Conservation (phyloP, 192 early-diverging fungal genomes). For the Kappamyces sp. region DNA sequence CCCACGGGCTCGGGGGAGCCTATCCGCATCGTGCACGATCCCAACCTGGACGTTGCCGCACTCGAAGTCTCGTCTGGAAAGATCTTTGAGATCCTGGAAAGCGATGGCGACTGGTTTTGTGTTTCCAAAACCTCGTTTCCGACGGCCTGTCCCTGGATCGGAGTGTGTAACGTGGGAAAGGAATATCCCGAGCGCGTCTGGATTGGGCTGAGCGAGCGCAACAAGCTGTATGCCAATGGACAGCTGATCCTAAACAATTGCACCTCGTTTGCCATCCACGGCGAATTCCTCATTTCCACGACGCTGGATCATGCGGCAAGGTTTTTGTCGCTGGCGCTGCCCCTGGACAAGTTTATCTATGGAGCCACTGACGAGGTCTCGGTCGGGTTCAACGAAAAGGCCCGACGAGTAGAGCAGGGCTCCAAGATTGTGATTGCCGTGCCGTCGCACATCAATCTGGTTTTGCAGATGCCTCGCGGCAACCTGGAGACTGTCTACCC, state of each 20-base stretch:
- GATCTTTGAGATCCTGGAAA: neutral
- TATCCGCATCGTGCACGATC: conserved; percentile 15
- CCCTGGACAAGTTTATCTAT: neutral
- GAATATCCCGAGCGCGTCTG: conserved; percentile 17
- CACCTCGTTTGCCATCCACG: conserved; percentile 81
- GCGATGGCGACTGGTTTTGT: conserved; percentile 30
- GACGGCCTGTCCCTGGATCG: conserved; percentile 54
- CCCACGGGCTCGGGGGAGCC: neutral
- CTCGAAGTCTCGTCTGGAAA: conserved; percentile 18
- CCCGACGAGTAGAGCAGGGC: conserved; percentile 85
- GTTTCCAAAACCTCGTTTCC: conserved; percentile 26
- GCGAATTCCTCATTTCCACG: conserved; percentile 75
- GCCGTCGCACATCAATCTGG: conserved; percentile 58
- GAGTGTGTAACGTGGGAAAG: conserved; percentile 15
- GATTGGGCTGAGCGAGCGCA: conserved; percentile 69
- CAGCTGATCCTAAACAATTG: conserved; percentile 66
- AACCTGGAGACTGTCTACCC: conserved; percentile 92
- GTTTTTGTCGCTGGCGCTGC: conserved; percentile 54
- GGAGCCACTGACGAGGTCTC: conserved; percentile 24
- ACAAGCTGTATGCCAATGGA: conserved; percentile 76
- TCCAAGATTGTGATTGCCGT: conserved; percentile 75
- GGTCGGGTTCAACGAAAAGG: conserved; percentile 55
- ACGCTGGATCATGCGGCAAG: conserved; percentile 74
- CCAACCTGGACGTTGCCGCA: conserved; percentile 6
- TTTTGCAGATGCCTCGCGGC: conserved; percentile 95